phyloP scores from a whole-genome alignment of 2,329 filamentous ascomycete species.

The Exophiala alcalophila region DNA sequence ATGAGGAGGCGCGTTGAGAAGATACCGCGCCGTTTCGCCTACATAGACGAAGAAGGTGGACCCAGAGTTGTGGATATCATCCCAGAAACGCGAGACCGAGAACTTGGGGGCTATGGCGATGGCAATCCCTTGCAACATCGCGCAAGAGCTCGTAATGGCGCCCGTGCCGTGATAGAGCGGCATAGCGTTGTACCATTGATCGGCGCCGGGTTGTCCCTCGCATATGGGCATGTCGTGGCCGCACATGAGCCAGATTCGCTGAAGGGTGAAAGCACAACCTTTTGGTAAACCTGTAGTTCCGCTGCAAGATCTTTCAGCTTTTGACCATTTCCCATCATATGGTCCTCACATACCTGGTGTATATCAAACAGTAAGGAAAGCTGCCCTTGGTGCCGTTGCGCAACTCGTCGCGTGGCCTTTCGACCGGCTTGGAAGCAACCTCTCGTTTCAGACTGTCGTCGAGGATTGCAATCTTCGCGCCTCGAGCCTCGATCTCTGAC shows the following conservation, averaged over 20 bases:
- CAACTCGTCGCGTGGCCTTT: conserved; percentile 55
- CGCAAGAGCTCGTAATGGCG: conserved; percentile 56
- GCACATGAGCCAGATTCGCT: conserved; percentile 43
- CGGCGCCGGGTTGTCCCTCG: conserved; percentile 32
- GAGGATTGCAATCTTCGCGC: conserved; percentile 60
- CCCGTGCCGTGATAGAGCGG: conserved; percentile 75
- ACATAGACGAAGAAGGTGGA: conserved; percentile 58
- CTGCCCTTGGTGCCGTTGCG: conserved; percentile 51
- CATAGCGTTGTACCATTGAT: conserved; percentile 75
- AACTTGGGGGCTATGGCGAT: conserved; percentile 41
- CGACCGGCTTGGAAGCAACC: conserved; percentile 48
- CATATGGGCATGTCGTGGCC: conserved; percentile 25
- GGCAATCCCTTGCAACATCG: conserved; percentile 48
- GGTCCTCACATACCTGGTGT: conserved; percentile 59
- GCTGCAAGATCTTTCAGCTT: neutral
- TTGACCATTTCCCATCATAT: neutral
- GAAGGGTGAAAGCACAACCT: conserved; percentile 60
- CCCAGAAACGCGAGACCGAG: conserved; percentile 31
- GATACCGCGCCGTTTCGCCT: conserved; percentile 50
- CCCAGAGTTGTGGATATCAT: conserved; percentile 37
- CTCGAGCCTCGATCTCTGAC: conserved; percentile 45
- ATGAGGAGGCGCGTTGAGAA: conserved; percentile 44
- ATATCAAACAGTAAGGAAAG: conserved; percentile 64
- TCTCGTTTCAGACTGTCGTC: conserved; percentile 48
- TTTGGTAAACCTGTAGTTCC: conserved; percentile 71